phyloP scores from a whole-genome alignment of 495 filamentous ascomycete genomes.

The Pseudotulostoma volvatum region DNA sequence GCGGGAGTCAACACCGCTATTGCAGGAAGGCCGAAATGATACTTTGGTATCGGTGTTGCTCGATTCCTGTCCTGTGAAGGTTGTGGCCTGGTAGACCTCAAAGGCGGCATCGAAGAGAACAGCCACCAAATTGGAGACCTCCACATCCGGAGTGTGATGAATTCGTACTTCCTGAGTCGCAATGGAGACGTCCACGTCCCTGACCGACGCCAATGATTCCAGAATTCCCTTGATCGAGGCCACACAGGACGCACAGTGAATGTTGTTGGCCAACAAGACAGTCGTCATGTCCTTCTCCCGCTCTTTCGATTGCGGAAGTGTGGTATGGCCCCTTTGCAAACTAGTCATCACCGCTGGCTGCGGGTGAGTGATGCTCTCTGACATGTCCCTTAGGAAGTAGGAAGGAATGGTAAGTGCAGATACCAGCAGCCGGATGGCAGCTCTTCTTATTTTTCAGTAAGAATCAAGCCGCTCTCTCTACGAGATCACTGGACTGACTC shows the following conservation, averaged over 20 bases:
- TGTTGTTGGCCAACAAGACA: slow-evolving; percentile 31
- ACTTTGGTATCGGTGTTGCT: slow-evolving; percentile 21
- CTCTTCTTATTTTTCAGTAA: too few relatives aligned
- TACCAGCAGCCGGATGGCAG: too few relatives aligned
- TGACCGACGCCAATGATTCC: slow-evolving; percentile 16
- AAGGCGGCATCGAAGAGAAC: slow-evolving; percentile 34
- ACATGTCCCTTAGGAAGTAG: not conserved
- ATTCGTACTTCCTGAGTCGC: slow-evolving; percentile 30
- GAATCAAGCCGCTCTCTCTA: too few relatives aligned
- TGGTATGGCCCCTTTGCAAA: not conserved
- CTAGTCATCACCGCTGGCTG: not conserved
- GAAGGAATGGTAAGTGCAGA: too few relatives aligned
- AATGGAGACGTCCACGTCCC: slow-evolving; percentile 27
- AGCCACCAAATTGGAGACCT: slow-evolving; percentile 19
- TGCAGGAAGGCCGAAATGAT: slow-evolving; percentile 15
- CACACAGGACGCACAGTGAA: slow-evolving; percentile 39
- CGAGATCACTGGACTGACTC: too few relatives aligned
- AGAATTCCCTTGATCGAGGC: slow-evolving; percentile 30
- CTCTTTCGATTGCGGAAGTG: not conserved
- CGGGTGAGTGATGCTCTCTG: not conserved
- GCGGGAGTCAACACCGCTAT: slow-evolving; percentile 1
- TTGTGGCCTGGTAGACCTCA: slow-evolving; percentile 31
- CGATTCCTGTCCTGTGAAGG: slow-evolving; percentile 16
- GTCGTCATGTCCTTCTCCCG: slow-evolving; percentile 7
- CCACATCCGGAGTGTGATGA: slow-evolving; percentile 15